phyloP scores from a whole-genome alignment of 768 basidiomycete genomes.

The Brasilioporus rufonigricans region DNA sequence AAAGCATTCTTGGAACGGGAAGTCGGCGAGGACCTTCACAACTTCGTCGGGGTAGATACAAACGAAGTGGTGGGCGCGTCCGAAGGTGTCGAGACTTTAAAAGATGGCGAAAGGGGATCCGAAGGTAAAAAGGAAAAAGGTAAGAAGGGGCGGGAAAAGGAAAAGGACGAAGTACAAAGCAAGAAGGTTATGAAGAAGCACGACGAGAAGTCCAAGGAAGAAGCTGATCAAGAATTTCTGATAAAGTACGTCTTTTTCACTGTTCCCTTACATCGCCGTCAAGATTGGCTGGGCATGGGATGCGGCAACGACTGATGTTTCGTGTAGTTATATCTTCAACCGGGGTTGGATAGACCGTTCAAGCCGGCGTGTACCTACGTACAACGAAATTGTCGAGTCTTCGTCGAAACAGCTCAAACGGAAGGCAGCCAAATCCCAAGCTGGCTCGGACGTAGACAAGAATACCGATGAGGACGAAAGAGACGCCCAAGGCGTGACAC shows the following conservation, averaged over 20 bases:
- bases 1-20: conserved; percentile 75
- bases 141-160: conserved; percentile 32
- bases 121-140: conserved; percentile 33
- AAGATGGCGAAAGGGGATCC: conserved; percentile 26
- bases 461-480: conserved; percentile 20
- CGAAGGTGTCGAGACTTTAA: conserved; percentile 27
- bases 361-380: conserved; percentile 74
- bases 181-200: conserved; percentile 21
- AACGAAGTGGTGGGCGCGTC: conserved; percentile 11
- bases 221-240: conserved; percentile 82
- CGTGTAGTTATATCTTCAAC: conserved; percentile 85
- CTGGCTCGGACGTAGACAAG: conserved; percentile 15
- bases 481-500: conserved; percentile 32
- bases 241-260: conserved; percentile 62
- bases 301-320: background rate
- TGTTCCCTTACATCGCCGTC: no score
- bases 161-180: conserved; percentile 15
- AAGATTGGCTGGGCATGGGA: background rate
- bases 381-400: conserved; percentile 67
- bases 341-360: conserved; percentile 95
- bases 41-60: conserved; percentile 58
- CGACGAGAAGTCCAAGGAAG: conserved; percentile 44
- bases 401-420: conserved; percentile 28
- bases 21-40: conserved; percentile 72
- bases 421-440: conserved; percentile 15